Percentiles rank a stretch among this genome's conserved stretches.
Conservation (phyloP, 768 basidiomycete genomes). For the Hirschioporus abietinus region DNA sequence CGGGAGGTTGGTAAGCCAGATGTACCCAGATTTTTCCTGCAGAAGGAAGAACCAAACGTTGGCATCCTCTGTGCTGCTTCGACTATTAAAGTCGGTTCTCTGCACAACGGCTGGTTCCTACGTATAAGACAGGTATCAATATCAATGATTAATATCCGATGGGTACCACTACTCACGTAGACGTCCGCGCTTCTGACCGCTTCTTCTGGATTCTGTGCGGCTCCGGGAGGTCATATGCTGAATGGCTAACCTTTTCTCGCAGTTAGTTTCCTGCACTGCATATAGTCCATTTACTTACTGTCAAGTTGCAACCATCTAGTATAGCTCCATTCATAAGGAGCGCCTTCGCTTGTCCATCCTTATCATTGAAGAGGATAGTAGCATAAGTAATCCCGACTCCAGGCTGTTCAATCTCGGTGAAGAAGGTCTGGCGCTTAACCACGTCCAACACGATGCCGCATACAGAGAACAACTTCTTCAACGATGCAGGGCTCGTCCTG, state of each 20-base stretch:
- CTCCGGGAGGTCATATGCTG: neutral
- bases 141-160: neutral
- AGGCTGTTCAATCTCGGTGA: constrained; percentile 20
- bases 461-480: constrained; percentile 19
- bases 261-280: neutral
- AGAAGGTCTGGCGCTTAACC: constrained; percentile 33
- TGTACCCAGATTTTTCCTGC: neutral
- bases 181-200: constrained; percentile 9
- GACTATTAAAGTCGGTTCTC: neutral
- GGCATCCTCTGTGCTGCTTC: neutral
- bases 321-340: constrained; percentile 31
- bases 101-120: neutral
- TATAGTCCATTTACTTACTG: constrained; percentile 29
- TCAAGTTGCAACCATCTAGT: constrained; percentile 33
- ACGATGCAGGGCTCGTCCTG: constrained; percentile 19
- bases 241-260: neutral
- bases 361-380: constrained; percentile 38
- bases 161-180: constrained; percentile 7
- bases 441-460: constrained; percentile 21
- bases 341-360: constrained; percentile 34
- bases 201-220: constrained; percentile 9
- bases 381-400: constrained; percentile 37
- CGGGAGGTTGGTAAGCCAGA: neutral
- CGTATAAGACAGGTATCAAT: neutral
- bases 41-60: neutral